Base-by-base conservation (phyloP, 2,329 filamentous ascomycete genomes). In the Colletotrichum falcatum region DNA sequence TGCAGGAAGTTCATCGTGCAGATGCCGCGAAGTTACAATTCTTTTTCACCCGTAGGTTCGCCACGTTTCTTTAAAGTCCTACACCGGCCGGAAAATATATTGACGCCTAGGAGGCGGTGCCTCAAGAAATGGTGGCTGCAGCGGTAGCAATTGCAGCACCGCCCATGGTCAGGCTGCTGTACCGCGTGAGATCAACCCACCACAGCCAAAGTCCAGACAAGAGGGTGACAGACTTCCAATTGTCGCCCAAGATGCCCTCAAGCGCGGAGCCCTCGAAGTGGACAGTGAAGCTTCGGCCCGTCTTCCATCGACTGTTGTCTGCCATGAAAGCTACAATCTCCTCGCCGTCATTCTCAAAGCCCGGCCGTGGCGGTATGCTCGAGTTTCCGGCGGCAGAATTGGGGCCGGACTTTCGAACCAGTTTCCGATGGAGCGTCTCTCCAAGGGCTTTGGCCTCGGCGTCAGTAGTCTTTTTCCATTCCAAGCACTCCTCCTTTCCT, bases 181-280 rank as follows among this genome's bases (percentile, higher is more conserved):
- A 12, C 28, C 23, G 8, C 18, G 1, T 7, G 18, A 42, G 23
- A 30, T 42, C 55, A 2, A 58, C 28, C 55, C 35, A 44, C 37
- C 35, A 44, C 16, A 58, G 35, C 55, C 55, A 58, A 18, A 58
- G n/a, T n/a, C 37, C 55, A 20, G 23, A 20, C 23, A 58, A 42
- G 20, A 58, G 37, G 9, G 23, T 12, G 9, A 9, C 16, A 42
- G 23, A 30, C 18, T 28, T 58, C 55, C 37, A 58, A 12, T 44
- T 23, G 7, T 58, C 23, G 16, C 55, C 37, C 37, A 58, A 11
- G 3, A 14, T n/a, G 11, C n/a, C 33, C 6, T 44, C 55, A 14
- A 59, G 39, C 9, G 18, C 37, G 37, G 55, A 59, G 5, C 16
- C 39, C 18, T n/a, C 8, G 26, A 59, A 59, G 6, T 12, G 16